Evolutionary conservation across 2,329 filamentous ascomycete genomes (phyloP).

Genomic region (Fusarium sp.): DNA sequence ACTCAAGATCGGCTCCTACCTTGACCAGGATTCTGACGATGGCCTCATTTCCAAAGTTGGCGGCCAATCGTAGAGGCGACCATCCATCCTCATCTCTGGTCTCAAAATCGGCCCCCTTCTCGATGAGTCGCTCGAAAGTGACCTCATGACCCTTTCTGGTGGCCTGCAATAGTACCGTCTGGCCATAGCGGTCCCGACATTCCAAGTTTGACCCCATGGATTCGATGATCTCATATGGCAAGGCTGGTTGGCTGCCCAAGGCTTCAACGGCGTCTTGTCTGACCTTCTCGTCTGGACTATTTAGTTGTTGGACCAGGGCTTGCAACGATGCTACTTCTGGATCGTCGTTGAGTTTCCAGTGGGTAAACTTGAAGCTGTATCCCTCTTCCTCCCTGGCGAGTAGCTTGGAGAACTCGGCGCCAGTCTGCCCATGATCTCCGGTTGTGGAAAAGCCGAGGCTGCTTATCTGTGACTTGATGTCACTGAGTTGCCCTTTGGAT

Average conservation of each 20-base stretch:
- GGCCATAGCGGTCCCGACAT: fast-evolving
- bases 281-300: not conserved
- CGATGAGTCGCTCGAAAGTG: not conserved
- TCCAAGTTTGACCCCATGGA: not conserved
- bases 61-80: not conserved
- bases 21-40: not conserved
- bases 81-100: not conserved
- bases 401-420: not conserved
- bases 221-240: not conserved
- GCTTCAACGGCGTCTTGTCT: not conserved
- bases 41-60: not conserved
- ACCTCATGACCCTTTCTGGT: not conserved
- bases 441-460: not conserved
- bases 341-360: not conserved
- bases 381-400: not conserved
- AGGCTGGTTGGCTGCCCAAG: not conserved
- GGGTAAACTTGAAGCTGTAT: not conserved
- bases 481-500: not conserved
- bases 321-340: not conserved
- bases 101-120: not conserved
- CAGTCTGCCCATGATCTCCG: not conserved
- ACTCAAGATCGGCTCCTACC: not conserved
- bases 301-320: not conserved
- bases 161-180: not conserved
- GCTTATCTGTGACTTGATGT: not conserved